Evolutionary conservation across 495 filamentous ascomycete genomes (phyloP).

Genomic region (Penicillium antarcticum): DNA sequence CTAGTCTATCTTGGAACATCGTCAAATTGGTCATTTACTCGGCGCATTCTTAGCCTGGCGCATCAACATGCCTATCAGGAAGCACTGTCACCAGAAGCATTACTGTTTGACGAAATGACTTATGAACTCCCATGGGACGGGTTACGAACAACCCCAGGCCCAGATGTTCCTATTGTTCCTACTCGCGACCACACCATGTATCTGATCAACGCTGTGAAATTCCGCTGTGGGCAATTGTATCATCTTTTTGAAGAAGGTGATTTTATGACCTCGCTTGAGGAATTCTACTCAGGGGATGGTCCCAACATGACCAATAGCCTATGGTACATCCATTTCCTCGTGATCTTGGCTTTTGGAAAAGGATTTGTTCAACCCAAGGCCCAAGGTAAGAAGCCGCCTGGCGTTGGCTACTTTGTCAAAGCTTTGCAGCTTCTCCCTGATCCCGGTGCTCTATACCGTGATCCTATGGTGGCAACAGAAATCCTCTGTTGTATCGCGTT

Average conservation of each 20-base stretch:
- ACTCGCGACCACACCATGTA: conserved; percentile 40
- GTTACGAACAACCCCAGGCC: conserved; percentile 15
- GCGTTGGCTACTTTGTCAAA: conserved; percentile 36
- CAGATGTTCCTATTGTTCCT: conserved; percentile 29
- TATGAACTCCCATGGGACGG: conserved; percentile 45
- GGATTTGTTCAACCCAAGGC: conserved; percentile 36
- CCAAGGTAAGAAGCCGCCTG: conserved; percentile 30
- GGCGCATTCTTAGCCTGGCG: conserved; percentile 36
- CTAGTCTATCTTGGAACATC: conserved; percentile 43
- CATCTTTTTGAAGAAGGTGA: conserved; percentile 42
- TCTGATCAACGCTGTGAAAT: conserved; percentile 43
- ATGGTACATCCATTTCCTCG: conserved; percentile 46
- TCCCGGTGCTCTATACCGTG: conserved; percentile 26
- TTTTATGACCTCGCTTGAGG: conserved; percentile 36
- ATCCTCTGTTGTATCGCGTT: conserved; percentile 43
- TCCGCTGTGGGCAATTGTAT: conserved; percentile 42
- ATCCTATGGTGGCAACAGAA: conserved; percentile 35
- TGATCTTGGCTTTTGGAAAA: conserved; percentile 44
- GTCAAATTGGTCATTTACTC: conserved; percentile 46
- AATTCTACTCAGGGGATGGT: conserved; percentile 31
- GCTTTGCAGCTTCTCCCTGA: conserved; percentile 41
- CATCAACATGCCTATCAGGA: conserved; percentile 35
- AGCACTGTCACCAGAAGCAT: conserved; percentile 29
- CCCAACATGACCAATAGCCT: conserved; percentile 20
- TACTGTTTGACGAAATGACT: conserved; percentile 36